Evolutionary conservation across 768 basidiomycete genomes (phyloP), one percentile per base, ranked within the genome.

Genomic region (Punctularia strigosozonata): DNA sequence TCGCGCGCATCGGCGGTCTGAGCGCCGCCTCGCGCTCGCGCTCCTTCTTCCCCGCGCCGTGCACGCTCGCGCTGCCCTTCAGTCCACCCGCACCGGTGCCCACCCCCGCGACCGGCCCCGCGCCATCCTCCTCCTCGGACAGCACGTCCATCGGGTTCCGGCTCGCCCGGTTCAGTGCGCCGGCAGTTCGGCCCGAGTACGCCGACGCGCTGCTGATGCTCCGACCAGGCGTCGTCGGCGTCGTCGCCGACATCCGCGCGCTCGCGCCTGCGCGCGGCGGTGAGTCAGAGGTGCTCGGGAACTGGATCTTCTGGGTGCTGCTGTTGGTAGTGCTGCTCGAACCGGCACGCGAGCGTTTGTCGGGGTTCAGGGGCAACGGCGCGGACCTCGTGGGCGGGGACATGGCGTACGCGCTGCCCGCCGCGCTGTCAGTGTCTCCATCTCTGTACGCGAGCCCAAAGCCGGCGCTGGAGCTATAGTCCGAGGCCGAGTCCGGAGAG

Each of bases 1-100:
- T 63, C 21, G 73, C 64, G 24, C 79, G 66, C 34, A 60, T 61
- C 6, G 77, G 76, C 14, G 77, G 55, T 59, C 79, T 80, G 31
- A 66, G 62, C 18, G 67, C 43, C 64, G 64, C 21, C 66, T 34
- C 66, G 68, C 25, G 73, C 71, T 24, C n/a, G n/a, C n/a, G n/a
- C n/a, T n/a, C n/a, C n/a, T n/a, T n/a, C n/a, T n/a, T n/a, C n/a
- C n/a, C n/a, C n/a, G n/a, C n/a, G n/a, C n/a, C n/a, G n/a, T n/a
- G n/a, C n/a, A n/a, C n/a, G n/a, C n/a, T n/a, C n/a, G n/a, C n/a
- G n/a, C n/a, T n/a, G n/a, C n/a, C n/a, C n/a, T n/a, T n/a, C n/a
- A n/a, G n/a, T n/a, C n/a, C n/a, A n/a, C n/a, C n/a, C n/a, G n/a
- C n/a, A n/a, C n/a, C n/a, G n/a, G n/a, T n/a, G n/a, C n/a, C n/a